Evolutionary conservation across 257 asterid genomes (phyloP).

Genomic region (Solanum ossicruentum): DNA sequence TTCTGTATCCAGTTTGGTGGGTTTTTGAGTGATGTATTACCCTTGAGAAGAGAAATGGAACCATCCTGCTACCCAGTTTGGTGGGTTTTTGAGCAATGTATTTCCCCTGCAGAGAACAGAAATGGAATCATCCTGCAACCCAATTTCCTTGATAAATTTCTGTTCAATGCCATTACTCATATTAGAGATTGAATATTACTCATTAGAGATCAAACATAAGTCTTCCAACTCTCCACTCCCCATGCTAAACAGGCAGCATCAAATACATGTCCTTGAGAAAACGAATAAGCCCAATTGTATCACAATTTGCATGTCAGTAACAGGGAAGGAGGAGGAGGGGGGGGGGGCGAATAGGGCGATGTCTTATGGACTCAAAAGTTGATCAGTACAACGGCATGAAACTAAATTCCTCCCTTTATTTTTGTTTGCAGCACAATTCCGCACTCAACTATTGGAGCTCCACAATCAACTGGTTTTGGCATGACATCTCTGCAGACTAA

Average conservation of each 20-base stretch:
- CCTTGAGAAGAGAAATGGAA: background rate
- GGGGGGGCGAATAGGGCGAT: background rate
- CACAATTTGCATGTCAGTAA: background rate
- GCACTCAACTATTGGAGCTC: constrained; percentile 44
- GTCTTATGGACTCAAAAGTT: background rate
- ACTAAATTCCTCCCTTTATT: background rate
- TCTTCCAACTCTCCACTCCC: background rate
- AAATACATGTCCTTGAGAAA: background rate
- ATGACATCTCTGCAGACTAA: constrained; percentile 49
- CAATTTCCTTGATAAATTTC: background rate
- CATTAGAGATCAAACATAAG: background rate
- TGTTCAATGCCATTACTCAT: background rate
- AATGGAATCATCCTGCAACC: background rate
- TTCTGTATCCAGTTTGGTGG: background rate
- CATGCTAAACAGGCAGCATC: background rate
- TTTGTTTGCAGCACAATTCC: constrained; percentile 39
- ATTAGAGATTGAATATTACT: background rate
- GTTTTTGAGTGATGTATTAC: background rate
- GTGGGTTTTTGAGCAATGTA: background rate
- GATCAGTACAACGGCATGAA: background rate
- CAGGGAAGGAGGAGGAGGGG: background rate
- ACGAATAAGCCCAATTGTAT: background rate
- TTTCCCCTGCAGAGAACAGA: background rate
- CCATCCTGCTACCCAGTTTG: background rate
- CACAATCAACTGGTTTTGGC: constrained; percentile 59